Percentiles rank a stretch among this genome's conserved stretches.
These are phyloP conservation scores for Odontarrhena argentea DNA, from an alignment of 345 rosid genomes.

Conservation along the genomic window DNA sequence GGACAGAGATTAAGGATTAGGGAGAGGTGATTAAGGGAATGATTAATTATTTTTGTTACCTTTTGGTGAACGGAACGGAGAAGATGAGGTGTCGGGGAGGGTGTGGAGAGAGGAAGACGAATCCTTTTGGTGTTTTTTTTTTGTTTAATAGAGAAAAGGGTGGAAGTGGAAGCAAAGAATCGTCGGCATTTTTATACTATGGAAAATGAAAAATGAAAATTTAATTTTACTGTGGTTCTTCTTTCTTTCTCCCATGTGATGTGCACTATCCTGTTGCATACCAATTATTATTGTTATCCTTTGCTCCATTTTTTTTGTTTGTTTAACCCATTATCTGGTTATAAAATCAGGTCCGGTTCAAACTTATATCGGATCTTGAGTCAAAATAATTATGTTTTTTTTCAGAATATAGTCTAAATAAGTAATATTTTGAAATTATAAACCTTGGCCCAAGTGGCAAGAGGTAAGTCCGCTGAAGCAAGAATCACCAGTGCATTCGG, in stretches of 20 bases:
- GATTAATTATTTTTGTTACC: neutral
- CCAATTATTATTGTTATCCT: conserved; percentile 13
- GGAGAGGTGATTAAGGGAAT: conserved; percentile 15
- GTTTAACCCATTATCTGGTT: neutral
- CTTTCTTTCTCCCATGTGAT: conserved; percentile 21
- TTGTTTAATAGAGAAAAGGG: neutral
- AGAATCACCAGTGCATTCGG: too few species aligned
- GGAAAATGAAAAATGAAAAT: neutral
- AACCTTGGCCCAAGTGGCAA: too few species aligned
- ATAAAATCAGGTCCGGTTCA: too few species aligned
- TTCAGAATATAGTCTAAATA: too few species aligned
- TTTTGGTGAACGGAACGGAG: conserved; percentile 34
- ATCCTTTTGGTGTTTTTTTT: neutral
- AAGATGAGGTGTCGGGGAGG: conserved; percentile 42
- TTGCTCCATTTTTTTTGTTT: neutral
- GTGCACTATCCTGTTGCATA: conserved; percentile 24
- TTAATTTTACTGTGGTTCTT: neutral
- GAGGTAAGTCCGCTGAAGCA: too few species aligned
- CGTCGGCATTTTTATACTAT: conserved; percentile 35
- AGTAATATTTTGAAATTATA: too few species aligned
- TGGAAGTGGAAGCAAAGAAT: conserved; percentile 31
- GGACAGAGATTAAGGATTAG: conserved; percentile 23
- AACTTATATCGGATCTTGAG: too few species aligned
- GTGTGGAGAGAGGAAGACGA: conserved; percentile 28
- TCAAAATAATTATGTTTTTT: too few species aligned